Conservation (phyloP, 1,284 basidiomycete species). For the Salmacisia buchloeana region DNA sequence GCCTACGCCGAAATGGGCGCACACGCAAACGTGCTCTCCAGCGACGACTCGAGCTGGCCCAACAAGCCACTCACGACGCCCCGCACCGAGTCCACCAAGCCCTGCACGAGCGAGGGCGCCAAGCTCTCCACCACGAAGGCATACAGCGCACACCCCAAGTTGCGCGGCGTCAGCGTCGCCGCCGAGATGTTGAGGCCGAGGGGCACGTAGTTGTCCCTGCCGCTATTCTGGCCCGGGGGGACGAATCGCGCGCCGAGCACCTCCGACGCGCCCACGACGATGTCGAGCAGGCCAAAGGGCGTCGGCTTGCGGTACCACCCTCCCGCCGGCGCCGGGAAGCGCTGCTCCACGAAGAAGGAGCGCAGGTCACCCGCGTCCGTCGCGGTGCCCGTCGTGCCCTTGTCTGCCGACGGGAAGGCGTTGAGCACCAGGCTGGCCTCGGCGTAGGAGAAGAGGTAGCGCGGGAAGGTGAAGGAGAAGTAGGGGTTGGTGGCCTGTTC, state of each 20-base stretch:
- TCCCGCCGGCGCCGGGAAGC: conserved; percentile 4
- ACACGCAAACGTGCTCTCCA: too few species aligned
- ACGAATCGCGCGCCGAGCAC: neutral
- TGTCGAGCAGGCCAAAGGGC: conserved; percentile 2
- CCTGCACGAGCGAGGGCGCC: neutral
- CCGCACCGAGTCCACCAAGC: neutral
- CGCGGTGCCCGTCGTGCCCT: neutral
- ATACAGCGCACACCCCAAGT: neutral
- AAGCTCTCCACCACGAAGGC: neutral
- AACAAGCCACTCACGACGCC: too few species aligned
- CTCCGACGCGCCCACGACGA: neutral
- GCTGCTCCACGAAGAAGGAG: conserved; percentile 8
- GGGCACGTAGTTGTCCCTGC: neutral
- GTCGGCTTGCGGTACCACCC: neutral
- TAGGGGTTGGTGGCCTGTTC: too few species aligned
- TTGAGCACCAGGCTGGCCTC: neutral
- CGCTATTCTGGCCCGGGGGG: conserved; percentile 5
- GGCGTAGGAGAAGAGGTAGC: neutral
- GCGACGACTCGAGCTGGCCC: too few species aligned
- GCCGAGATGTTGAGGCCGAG: neutral
- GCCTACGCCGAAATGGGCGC: too few species aligned
- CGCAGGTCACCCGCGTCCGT: neutral
- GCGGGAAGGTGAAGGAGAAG: neutral
- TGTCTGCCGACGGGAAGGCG: neutral
- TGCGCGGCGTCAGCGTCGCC: neutral